phyloP scores from a whole-genome alignment of 139 green algal genomes.

The Micractinium conductrix region DNA sequence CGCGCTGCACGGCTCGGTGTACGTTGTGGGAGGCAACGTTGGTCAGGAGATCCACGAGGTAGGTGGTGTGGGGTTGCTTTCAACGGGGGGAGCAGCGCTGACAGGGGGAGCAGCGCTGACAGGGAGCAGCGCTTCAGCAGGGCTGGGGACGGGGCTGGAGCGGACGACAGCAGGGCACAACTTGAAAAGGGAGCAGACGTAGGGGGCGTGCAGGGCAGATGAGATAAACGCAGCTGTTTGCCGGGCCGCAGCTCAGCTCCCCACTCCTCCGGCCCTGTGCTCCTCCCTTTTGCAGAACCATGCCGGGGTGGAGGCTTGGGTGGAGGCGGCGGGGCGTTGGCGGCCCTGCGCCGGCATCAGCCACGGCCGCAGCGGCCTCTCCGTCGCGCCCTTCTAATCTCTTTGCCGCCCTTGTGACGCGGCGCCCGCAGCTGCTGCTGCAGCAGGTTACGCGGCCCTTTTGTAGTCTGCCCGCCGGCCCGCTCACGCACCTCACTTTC shows the following conservation, averaged over 20 bases:
- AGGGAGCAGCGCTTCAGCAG: background rate
- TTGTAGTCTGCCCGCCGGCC: too few species aligned
- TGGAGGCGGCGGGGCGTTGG: constrained; percentile 50
- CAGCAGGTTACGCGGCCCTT: too few species aligned
- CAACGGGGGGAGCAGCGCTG: background rate
- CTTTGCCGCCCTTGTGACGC: too few species aligned
- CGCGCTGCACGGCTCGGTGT: constrained; percentile 58
- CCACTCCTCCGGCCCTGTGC: background rate
- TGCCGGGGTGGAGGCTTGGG: constrained; percentile 6
- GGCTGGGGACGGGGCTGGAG: background rate
- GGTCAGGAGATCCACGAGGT: constrained; percentile 7
- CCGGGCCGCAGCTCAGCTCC: background rate
- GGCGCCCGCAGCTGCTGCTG: too few species aligned
- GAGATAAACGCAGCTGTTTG: background rate
- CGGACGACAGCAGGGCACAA: background rate
- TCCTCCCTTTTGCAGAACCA: background rate
- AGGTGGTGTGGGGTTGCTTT: background rate
- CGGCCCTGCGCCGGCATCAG: constrained; percentile 44
- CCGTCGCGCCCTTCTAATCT: constrained; percentile 50
- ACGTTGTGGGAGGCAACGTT: constrained; percentile 61
- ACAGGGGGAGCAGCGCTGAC: background rate
- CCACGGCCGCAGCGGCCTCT: constrained; percentile 60
- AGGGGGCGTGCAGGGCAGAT: background rate
- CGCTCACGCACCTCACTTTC: background rate
- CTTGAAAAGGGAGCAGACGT: background rate